Conservation (phyloP, 208 protist genomes). For the Leishmania lainsoni region DNA sequence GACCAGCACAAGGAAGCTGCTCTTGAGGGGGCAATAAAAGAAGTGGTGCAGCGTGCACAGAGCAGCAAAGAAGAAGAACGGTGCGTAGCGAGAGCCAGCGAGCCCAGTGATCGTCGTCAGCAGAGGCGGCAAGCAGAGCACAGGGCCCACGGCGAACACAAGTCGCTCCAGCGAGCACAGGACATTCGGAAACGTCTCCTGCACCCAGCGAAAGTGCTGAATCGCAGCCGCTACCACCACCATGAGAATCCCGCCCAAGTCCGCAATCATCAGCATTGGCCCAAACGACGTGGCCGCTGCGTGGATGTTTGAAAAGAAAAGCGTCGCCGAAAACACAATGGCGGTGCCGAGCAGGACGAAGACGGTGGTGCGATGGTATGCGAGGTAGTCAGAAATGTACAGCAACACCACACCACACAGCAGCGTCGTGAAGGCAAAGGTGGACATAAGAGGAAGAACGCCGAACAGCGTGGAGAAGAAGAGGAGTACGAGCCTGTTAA, state of each 20-base stretch:
- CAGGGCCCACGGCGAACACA: slow-evolving; percentile 59
- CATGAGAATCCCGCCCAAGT: slow-evolving; percentile 46
- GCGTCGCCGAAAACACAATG: slow-evolving; percentile 42
- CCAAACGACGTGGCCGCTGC: slow-evolving; percentile 55
- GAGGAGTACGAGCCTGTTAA: slow-evolving; percentile 43
- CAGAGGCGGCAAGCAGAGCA: slow-evolving; percentile 71
- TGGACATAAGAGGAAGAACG: slow-evolving; percentile 77
- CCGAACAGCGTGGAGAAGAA: slow-evolving; percentile 67
- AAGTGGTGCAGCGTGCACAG: slow-evolving; percentile 67
- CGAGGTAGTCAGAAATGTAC: slow-evolving; percentile 85
- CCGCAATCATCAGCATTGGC: slow-evolving; percentile 67
- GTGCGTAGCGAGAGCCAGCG: slow-evolving; percentile 66
- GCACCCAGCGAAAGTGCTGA: slow-evolving; percentile 87
- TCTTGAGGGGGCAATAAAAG: slow-evolving; percentile 79
- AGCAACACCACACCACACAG: slow-evolving; percentile 62
- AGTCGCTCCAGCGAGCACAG: slow-evolving; percentile 70
- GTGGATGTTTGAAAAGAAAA: slow-evolving; percentile 81
- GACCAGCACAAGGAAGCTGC: slow-evolving; percentile 65
- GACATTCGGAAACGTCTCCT: slow-evolving; percentile 70
- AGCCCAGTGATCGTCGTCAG: slow-evolving; percentile 67
- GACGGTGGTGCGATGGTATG: slow-evolving; percentile 60
- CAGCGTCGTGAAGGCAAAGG: slow-evolving; percentile 60
- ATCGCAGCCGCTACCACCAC: slow-evolving; percentile 42
- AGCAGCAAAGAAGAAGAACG: slow-evolving; percentile 57
- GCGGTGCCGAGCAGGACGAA: slow-evolving; percentile 52